phyloP scores from a whole-genome alignment of 257 asterid genomes.

The Lycium ferocissimum region DNA sequence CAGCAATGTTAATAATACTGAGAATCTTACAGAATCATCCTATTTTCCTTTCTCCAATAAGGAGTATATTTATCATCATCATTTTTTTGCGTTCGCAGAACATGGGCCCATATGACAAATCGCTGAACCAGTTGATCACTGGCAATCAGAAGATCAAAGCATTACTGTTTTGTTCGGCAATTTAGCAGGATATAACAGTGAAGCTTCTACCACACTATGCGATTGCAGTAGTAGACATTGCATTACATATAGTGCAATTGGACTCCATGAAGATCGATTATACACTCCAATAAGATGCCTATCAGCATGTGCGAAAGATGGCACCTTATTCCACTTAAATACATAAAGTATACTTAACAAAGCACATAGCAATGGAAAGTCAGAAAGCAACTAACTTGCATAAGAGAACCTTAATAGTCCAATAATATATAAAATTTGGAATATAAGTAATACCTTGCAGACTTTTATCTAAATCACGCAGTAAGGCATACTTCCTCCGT shows the following conservation, averaged over 20 bases:
- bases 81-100: background rate
- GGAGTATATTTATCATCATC: background rate
- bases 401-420: background rate
- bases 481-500: constrained; percentile 77
- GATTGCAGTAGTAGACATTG: background rate
- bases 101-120: background rate
- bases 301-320: constrained; percentile 20
- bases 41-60: background rate
- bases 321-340: background rate
- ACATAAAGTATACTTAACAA: background rate
- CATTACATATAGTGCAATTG: background rate
- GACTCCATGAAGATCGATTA: background rate
- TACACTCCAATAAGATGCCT: background rate
- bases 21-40: constrained; percentile 18
- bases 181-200: background rate
- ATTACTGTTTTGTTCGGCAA: constrained; percentile 2
- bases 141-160: constrained; percentile 5
- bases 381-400: background rate
- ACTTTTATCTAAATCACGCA: constrained; percentile 89
- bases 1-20: background rate
- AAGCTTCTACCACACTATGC: background rate
- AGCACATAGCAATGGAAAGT: background rate
- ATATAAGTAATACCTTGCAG: constrained; percentile 64
- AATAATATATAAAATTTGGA: background rate
- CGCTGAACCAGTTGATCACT: background rate